Conservation (phyloP, 805 yeast genomes). For the Yamadazyma scolyti region DNA sequence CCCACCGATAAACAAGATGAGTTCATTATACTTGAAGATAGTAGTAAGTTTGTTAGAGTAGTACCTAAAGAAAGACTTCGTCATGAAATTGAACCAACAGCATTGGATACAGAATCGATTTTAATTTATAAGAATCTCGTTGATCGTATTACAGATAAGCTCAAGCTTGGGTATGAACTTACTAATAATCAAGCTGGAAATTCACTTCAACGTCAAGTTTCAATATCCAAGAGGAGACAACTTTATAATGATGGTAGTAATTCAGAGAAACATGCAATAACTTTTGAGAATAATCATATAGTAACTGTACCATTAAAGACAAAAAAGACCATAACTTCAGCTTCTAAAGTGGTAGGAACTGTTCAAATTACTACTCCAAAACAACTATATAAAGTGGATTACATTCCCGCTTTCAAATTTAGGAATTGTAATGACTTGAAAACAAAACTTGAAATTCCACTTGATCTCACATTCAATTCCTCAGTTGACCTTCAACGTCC, state of each 20-base stretch:
- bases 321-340: conserved; percentile 24
- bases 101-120: conserved; percentile 27
- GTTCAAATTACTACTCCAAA: conserved; percentile 28
- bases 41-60: conserved; percentile 23
- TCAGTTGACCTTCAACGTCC: conserved; percentile 19
- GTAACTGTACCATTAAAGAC: conserved; percentile 27
- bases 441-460: conserved; percentile 20
- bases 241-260: conserved; percentile 15
- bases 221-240: conserved; percentile 16
- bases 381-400: conserved; percentile 21
- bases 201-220: conserved; percentile 14
- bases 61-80: conserved; percentile 18
- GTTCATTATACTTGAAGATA: conserved; percentile 31
- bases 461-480: conserved; percentile 24
- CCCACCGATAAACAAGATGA: conserved; percentile 20
- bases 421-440: conserved; percentile 7
- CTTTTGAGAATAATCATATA: conserved; percentile 13
- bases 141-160: conserved; percentile 22
- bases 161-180: conserved; percentile 23
- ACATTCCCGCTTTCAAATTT: conserved; percentile 22
- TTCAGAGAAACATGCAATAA: too few species aligned
- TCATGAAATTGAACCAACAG: conserved; percentile 19
- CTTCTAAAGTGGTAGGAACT: conserved; percentile 28
- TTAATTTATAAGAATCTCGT: conserved; percentile 26
- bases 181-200: conserved; percentile 4